A percentile compares a stretch with the other conserved stretches of the same genome.
Conservation (phyloP, 768 basidiomycete species). For the Agrocybe chaxingu region DNA sequence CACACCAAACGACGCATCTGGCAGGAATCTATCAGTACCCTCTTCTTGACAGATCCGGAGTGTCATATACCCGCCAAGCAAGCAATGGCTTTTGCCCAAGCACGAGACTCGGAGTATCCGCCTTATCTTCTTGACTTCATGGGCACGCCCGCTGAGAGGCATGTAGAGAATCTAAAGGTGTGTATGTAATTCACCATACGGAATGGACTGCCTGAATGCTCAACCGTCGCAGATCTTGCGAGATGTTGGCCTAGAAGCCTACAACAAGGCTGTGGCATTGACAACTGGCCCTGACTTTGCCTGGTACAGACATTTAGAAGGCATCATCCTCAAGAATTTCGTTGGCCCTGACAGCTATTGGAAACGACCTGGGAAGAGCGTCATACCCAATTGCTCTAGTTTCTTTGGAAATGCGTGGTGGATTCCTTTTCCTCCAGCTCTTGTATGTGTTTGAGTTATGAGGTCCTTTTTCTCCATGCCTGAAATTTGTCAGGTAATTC, state of each 20-base stretch:
- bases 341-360: slow-evolving; percentile 77
- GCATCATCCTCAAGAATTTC: slow-evolving; percentile 51
- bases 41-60: slow-evolving; percentile 58
- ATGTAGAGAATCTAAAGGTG: slow-evolving; percentile 79
- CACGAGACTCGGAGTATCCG: slow-evolving; percentile 54
- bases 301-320: slow-evolving; percentile 45
- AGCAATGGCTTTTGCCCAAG: slow-evolving; percentile 56
- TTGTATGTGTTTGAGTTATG: slow-evolving; percentile 36
- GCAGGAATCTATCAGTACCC: slow-evolving; percentile 71
- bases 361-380: slow-evolving; percentile 33
- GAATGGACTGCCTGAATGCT: neutral
- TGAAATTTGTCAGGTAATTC: slow-evolving; percentile 48
- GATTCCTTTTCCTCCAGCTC: slow-evolving; percentile 74
- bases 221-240: slow-evolving; percentile 55
- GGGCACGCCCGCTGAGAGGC: slow-evolving; percentile 65
- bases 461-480: neutral
- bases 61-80: slow-evolving; percentile 59
- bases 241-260: slow-evolving; percentile 59
- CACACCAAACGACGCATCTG: slow-evolving; percentile 72
- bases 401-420: slow-evolving; percentile 80
- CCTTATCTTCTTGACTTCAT: slow-evolving; percentile 67
- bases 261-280: slow-evolving; percentile 48
- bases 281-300: slow-evolving; percentile 43
- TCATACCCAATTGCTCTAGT: slow-evolving; percentile 34
- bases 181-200: neutral